Conservation (phyloP, 306 rosid species). For the Sechiopsis laciniata region DNA sequence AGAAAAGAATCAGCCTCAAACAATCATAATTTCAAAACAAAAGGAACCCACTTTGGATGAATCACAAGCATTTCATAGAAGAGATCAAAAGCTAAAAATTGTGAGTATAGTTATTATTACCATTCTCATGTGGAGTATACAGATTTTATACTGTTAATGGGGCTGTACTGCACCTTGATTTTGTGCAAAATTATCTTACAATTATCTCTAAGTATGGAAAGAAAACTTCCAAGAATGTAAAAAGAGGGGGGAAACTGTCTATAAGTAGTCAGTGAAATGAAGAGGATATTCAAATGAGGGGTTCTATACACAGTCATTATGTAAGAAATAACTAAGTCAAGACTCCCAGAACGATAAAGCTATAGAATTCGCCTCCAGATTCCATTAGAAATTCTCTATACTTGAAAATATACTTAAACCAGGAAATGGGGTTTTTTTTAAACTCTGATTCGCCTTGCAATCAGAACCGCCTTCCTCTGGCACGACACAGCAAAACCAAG, state of each 20-base stretch:
- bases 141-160: constrained; percentile 6
- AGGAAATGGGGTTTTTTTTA: neutral
- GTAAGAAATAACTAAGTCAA: constrained; percentile 12
- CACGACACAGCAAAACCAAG: constrained; percentile 5
- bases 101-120: neutral
- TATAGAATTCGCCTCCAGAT: constrained; percentile 15
- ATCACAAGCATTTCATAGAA: neutral
- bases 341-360: constrained; percentile 4
- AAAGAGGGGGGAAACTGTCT: neutral
- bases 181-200: constrained; percentile 18
- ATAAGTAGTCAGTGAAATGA: constrained; percentile 9
- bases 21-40: neutral
- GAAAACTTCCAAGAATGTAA: constrained; percentile 4
- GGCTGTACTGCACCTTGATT: neutral
- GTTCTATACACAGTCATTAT: constrained; percentile 17
- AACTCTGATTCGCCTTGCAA: neutral
- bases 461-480: constrained; percentile 5
- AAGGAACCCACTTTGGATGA: neutral
- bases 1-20: neutral
- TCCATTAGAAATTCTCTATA: constrained; percentile 19
- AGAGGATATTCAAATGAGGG: constrained; percentile 3
- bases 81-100: neutral
- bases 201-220: neutral
- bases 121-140: constrained; percentile 15
- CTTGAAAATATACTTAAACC: constrained; percentile 17